Evolutionary conservation across 2,329 filamentous ascomycete genomes (phyloP), one percentile per base, ranked within the genome.

Genomic region (Lachnellula arida): DNA sequence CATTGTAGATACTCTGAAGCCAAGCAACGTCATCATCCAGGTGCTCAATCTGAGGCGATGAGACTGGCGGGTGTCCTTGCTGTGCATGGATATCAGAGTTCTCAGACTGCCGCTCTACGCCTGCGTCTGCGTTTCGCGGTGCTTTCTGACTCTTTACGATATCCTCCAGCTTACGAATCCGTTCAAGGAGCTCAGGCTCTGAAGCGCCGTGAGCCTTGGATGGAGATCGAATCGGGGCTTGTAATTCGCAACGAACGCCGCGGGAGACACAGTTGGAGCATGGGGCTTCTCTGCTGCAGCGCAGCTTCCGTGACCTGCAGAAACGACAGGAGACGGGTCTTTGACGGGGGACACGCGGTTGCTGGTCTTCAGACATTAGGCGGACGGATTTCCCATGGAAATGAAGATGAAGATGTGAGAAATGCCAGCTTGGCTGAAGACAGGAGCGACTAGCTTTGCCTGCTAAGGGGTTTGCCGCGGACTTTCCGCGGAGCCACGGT

Each of bases 251-350:
- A 42, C 4, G 12, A 32, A 63, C 49, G 8, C 55, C 51, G n/a
- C 60, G 56, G 8, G 59, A 57, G 9, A 57, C 43, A 48, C 56
- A 61, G 23, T 61, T 61, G 12, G 60, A 56, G 44, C 60, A 61
- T 23, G 60, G 60, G n/a, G 47, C 11, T 12, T 42, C 22, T 34
- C 57, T 34, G 35, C 49, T 57, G 46, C 57, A 60, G 51, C 42
- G 42, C 11, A 44, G 42, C 42, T 44, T 44, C 17, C 48, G 52
- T 17, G 51, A 49, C 28, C 55, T 40, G 23, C 55, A 57, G 35
- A 55, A 54, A 12, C 44, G 55, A 28, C 55, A 55, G 14, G 55
- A 57, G 6, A 57, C 46, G 25, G 55, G 55, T 23, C 48, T 34
- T 34, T 57, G 55, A 8, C 51, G 51, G 9, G 51, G 4, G 5